phyloP scores from a whole-genome alignment of 1,284 basidiomycete species.

The Agroathelia rolfsii region DNA sequence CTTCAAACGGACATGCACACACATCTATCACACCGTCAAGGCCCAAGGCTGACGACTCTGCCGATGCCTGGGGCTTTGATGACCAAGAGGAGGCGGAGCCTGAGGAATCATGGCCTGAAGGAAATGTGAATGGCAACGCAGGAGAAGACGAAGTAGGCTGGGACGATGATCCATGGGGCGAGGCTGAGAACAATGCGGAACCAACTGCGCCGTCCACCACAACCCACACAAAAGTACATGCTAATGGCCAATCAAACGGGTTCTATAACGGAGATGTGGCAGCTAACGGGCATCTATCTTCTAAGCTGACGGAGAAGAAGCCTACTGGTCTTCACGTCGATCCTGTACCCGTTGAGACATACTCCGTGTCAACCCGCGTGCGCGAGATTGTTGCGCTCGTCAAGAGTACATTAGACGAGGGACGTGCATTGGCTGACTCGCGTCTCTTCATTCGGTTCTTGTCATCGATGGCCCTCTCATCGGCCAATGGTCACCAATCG shows the following conservation, averaged over 20 bases:
- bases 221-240: conserved; percentile 37
- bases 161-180: no score
- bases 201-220: no score
- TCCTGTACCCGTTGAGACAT: conserved; percentile 53
- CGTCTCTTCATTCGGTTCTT: conserved; percentile 34
- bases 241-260: conserved; percentile 24
- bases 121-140: no score
- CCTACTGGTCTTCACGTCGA: no score
- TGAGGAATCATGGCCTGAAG: no score
- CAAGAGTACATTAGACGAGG: conserved; percentile 48
- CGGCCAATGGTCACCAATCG: no score
- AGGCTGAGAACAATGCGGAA: no score
- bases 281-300: no score
- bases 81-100: conserved; percentile 30
- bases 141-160: no score
- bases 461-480: no score
- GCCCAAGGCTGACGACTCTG: conserved; percentile 22
- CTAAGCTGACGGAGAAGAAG: conserved; percentile 13
- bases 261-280: conserved; percentile 12
- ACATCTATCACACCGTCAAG: conserved; percentile 16
- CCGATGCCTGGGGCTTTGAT: conserved; percentile 67
- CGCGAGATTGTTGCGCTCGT: conserved; percentile 52
- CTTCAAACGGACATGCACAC: conserved; percentile 13
- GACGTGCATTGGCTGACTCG: conserved; percentile 44
- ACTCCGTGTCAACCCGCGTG: conserved; percentile 45